Percentiles rank a stretch among this genome's conserved stretches.
These are phyloP conservation scores for Chalaropsis thielavioides DNA, from an alignment of 2,329 filamentous ascomycete genomes.

Conservation along the genomic window DNA sequence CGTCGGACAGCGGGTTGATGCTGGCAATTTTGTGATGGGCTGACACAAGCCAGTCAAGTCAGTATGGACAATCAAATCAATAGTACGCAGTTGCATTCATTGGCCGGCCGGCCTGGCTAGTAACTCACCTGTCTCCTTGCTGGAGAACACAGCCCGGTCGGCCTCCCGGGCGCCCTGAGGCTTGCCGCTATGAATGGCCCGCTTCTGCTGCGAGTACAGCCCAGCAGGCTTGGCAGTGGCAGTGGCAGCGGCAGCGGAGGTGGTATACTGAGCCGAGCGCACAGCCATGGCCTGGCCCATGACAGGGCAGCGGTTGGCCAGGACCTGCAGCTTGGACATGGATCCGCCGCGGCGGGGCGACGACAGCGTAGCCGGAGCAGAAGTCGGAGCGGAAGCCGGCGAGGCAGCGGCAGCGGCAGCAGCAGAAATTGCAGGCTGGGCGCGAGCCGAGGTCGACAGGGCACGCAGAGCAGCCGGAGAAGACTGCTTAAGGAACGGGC, in stretches of 20 bases:
- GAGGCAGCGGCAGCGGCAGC: conserved; percentile 25
- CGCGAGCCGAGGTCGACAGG: conserved; percentile 59
- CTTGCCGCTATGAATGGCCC: conserved; percentile 9
- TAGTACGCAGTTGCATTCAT: not conserved
- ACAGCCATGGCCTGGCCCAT: conserved; percentile 97
- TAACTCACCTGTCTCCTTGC: conserved; percentile 16
- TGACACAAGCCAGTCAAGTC: not conserved
- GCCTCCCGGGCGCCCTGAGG: conserved; percentile 14
- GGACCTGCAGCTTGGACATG: conserved; percentile 92
- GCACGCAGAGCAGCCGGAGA: conserved; percentile 83
- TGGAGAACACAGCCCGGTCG: conserved; percentile 16
- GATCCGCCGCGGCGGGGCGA: conserved; percentile 69
- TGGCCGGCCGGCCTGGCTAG: not conserved
- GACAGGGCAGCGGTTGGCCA: conserved; percentile 88
- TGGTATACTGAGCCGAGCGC: conserved; percentile 49
- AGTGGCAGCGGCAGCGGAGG: conserved; percentile 27
- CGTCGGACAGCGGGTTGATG: conserved; percentile 20
- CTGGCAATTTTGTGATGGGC: conserved; percentile 16
- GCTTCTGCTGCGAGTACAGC: conserved; percentile 9
- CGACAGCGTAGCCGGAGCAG: not conserved
- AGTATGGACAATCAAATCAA: not conserved
- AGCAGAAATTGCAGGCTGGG: conserved; percentile 27
- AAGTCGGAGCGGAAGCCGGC: conserved; percentile 29
- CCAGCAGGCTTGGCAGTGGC: conserved; percentile 26
- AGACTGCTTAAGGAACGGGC: conserved; percentile 91